A percentile compares a stretch with the other conserved stretches of the same genome.
These are phyloP conservation scores for Xylaria polymorpha DNA, from an alignment of 2,329 filamentous ascomycete species.

Conservation along the genomic window DNA sequence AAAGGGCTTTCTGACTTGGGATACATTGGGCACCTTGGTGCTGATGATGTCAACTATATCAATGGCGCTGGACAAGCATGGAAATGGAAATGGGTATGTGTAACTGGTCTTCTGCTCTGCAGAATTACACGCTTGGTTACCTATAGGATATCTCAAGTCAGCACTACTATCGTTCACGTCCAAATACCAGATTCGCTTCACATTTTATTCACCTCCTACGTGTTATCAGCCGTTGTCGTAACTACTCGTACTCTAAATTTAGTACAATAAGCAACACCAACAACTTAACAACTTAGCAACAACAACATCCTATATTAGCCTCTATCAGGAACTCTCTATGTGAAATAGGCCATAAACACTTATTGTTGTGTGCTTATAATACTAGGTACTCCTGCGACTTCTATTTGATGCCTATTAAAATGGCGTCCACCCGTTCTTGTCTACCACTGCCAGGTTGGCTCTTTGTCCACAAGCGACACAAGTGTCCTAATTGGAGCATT, in stretches of 20 bases:
- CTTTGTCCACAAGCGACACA: neutral
- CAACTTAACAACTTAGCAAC: too few species aligned
- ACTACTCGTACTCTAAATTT: neutral
- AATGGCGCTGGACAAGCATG: constrained; percentile 35
- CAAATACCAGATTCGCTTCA: constrained; percentile 33
- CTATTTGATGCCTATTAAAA: neutral
- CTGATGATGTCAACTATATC: constrained; percentile 19
- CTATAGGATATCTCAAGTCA: constrained; percentile 39
- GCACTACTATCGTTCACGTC: constrained; percentile 41
- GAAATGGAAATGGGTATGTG: constrained; percentile 6
- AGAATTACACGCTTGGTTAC: constrained; percentile 38
- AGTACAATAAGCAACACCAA: neutral
- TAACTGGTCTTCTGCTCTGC: constrained; percentile 4
- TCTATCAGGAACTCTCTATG: too few species aligned
- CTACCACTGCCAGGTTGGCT: neutral
- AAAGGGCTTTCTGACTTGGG: constrained; percentile 36
- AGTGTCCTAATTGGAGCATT: neutral
- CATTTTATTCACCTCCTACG: neutral
- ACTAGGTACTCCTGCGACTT: too few species aligned
- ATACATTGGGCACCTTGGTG: constrained; percentile 32
- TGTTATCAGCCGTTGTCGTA: neutral
- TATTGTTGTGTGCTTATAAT: neutral
- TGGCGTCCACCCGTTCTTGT: neutral
- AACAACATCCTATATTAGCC: neutral
- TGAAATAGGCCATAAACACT: neutral